Percentiles rank a stretch among this genome's conserved stretches.
Evolutionary conservation across 495 filamentous ascomycete species (phyloP).

Genomic region (Penicillium ochrochloron): DNA sequence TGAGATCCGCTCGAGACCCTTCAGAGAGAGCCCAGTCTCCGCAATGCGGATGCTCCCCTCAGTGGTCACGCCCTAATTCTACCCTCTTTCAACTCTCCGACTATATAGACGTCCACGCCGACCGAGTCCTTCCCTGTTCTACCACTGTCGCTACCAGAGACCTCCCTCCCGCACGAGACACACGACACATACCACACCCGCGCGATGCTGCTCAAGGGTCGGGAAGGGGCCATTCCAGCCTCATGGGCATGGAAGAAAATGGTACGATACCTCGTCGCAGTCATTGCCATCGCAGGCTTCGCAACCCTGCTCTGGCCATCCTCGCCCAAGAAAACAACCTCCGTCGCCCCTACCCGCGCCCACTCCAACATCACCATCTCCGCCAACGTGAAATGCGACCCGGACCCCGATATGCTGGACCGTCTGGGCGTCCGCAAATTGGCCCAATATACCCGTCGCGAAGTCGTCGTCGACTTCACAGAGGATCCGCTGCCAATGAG

Average conservation of each 20-base stretch:
- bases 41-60: conserved; percentile 31
- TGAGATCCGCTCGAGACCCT: conserved; percentile 8
- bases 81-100: conserved; percentile 16
- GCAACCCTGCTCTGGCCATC: conserved; percentile 37
- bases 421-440: conserved; percentile 39
- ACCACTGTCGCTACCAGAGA: background rate
- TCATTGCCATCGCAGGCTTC: conserved; percentile 29
- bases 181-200: conserved; percentile 2
- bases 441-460: conserved; percentile 47
- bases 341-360: conserved; percentile 21
- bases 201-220: conserved; percentile 36
- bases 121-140: background rate
- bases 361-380: conserved; percentile 44
- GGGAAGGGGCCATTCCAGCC: conserved; percentile 34
- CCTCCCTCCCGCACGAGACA: conserved; percentile 6
- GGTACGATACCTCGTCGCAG: conserved; percentile 30
- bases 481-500: conserved; percentile 37
- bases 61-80: conserved; percentile 12
- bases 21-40: conserved; percentile 16
- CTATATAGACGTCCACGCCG: background rate
- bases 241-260: conserved; percentile 47
- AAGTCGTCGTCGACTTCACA: conserved; percentile 42
- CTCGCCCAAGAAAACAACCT: conserved; percentile 20
- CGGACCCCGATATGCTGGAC: conserved; percentile 36
- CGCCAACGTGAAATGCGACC: conserved; percentile 38